phyloP scores from a whole-genome alignment of 495 filamentous ascomycete genomes.

The Venustampulla echinocandica region DNA sequence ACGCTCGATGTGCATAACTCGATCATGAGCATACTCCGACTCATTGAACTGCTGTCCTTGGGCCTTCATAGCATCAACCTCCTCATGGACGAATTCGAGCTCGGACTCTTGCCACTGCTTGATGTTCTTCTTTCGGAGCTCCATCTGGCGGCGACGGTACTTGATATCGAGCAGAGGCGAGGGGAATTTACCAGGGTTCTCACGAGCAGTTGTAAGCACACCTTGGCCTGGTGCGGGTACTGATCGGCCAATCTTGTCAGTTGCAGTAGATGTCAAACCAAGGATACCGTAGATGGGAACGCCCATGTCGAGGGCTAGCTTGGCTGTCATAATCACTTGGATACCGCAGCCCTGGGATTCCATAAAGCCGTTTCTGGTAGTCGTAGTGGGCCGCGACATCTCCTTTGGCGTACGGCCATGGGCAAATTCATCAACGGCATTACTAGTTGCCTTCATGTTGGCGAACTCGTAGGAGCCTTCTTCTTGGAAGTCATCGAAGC shows the following conservation, averaged over 20 bases:
- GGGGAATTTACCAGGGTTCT: constrained; percentile 82
- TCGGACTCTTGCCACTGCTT: constrained; percentile 94
- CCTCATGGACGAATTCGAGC: constrained; percentile 83
- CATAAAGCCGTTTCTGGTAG: constrained; percentile 97
- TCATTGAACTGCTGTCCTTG: constrained; percentile 64
- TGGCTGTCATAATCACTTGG: constrained; percentile 96
- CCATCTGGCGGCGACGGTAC: constrained; percentile 90
- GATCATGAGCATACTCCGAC: constrained; percentile 76
- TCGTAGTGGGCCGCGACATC: constrained; percentile 97
- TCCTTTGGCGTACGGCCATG: constrained; percentile 92
- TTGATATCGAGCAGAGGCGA: constrained; percentile 94
- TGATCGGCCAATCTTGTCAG: constrained; percentile 96
- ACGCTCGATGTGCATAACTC: constrained; percentile 76
- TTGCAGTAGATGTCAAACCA: constrained; percentile 91
- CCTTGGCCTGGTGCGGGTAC: constrained; percentile 94
- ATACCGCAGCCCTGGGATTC: constrained; percentile 98
- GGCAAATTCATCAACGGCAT: constrained; percentile 89
- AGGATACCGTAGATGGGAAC: constrained; percentile 95
- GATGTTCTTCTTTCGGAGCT: constrained; percentile 83
- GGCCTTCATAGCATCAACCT: constrained; percentile 83
- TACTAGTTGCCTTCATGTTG: constrained; percentile 99
- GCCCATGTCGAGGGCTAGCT: constrained; percentile 95
- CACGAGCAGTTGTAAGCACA: constrained; percentile 94
- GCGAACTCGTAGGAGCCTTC: constrained; percentile 99
- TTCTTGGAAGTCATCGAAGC: constrained; percentile 98